A percentile compares a stretch with the other conserved stretches of the same genome.
Evolutionary conservation across 495 filamentous ascomycete genomes (phyloP).

Genomic region (Penicillium diatomitis): DNA sequence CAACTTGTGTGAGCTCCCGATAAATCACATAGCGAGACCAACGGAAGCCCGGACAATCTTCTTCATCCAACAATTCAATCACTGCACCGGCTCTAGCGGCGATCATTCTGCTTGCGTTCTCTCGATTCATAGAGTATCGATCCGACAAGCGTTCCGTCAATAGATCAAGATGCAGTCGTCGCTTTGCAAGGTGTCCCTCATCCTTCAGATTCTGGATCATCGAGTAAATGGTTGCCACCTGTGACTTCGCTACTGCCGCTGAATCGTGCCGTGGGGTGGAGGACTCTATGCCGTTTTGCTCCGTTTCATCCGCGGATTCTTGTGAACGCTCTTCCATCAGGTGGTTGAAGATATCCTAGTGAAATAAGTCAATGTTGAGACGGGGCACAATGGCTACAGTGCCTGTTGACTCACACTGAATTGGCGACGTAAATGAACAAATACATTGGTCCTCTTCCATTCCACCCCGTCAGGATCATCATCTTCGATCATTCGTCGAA

Average conservation of each 20-base stretch:
- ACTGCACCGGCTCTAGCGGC: constrained; percentile 23
- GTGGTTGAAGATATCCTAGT: constrained; percentile 34
- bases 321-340: constrained; percentile 24
- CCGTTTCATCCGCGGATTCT: constrained; percentile 18
- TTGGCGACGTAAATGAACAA: constrained; percentile 40
- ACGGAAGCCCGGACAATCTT: constrained; percentile 26
- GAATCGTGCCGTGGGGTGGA: constrained; percentile 20
- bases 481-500: constrained; percentile 48
- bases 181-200: constrained; percentile 37
- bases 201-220: constrained; percentile 29
- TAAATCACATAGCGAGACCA: constrained; percentile 40
- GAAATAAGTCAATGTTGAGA: no score
- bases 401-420: constrained; percentile 30
- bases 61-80: constrained; percentile 29
- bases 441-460: constrained; percentile 47
- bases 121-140: constrained; percentile 15
- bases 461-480: constrained; percentile 43
- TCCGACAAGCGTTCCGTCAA: constrained; percentile 13
- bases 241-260: constrained; percentile 22
- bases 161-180: constrained; percentile 33
- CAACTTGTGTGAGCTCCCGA: constrained; percentile 29
- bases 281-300: constrained; percentile 13
- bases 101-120: constrained; percentile 32
- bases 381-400: not conserved
- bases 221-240: constrained; percentile 30